These are phyloP conservation scores for Seiridium unicorne DNA, from an alignment of 2,329 filamentous ascomycete species.

Conservation along the genomic window DNA sequence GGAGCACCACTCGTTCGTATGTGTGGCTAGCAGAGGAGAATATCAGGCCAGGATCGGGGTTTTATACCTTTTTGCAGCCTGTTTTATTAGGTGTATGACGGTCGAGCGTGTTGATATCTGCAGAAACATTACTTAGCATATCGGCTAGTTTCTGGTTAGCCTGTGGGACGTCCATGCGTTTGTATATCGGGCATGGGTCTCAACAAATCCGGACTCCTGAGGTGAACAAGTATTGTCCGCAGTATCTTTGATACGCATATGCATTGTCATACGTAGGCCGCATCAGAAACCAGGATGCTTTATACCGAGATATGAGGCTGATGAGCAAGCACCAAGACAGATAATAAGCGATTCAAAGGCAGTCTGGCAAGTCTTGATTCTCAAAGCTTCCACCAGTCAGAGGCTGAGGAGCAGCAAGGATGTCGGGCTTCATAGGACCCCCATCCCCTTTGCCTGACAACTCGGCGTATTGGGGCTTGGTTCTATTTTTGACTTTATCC, in stretches of 20 bases:
- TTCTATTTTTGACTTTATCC: no score
- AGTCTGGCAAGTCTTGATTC: neutral
- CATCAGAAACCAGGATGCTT: neutral
- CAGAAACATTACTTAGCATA: no score
- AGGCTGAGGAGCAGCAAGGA: neutral
- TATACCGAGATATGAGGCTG: neutral
- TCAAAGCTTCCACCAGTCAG: neutral
- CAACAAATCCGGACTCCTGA: neutral
- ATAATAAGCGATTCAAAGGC: no score
- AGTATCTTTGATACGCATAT: no score
- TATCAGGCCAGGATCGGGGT: no score
- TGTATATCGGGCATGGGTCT: neutral
- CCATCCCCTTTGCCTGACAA: neutral
- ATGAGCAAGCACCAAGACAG: neutral
- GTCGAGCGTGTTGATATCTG: no score
- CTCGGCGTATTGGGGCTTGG: no score
- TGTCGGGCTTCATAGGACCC: conserved; percentile 2
- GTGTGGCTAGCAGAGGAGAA: neutral
- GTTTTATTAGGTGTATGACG: no score
- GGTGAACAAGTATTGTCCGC: neutral
- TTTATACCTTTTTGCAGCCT: no score
- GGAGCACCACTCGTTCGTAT: neutral
- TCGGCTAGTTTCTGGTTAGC: neutral
- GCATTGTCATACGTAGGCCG: neutral
- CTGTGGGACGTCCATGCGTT: conserved; percentile 1